Evolutionary conservation across 208 protist species (phyloP).

Genomic region (Trypanosoma lewisi): DNA sequence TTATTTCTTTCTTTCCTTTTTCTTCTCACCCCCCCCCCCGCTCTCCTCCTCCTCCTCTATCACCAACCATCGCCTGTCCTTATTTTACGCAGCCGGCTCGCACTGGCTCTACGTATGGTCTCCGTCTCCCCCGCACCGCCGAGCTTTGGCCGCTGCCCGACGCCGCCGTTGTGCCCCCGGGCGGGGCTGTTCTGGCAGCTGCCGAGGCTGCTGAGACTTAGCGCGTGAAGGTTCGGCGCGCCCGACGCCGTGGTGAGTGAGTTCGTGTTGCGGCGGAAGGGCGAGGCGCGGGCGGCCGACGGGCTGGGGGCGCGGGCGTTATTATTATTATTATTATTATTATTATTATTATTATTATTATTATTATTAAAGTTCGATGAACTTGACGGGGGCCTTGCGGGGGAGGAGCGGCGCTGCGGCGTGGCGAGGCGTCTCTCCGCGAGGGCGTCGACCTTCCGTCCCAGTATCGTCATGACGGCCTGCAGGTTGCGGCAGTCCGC

Average conservation of each 20-base stretch:
- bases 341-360: no score
- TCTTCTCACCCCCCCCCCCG: no score
- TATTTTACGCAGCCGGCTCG: conserved; percentile 32
- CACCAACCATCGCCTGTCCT: conserved; percentile 10
- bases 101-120: conserved; percentile 16
- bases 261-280: conserved; percentile 17
- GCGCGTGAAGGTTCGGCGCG: conserved; percentile 2
- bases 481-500: conserved; percentile 89
- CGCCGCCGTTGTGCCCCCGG: background rate
- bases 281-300: conserved; percentile 8
- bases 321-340: no score
- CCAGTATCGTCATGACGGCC: conserved; percentile 84
- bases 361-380: no score
- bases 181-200: conserved; percentile 26
- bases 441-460: conserved; percentile 77
- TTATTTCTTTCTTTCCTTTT: no score
- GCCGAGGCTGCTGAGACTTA: conserved; percentile 23
- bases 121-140: conserved; percentile 12
- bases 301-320: conserved; percentile 14
- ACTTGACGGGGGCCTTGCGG: conserved; percentile 28
- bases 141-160: conserved; percentile 17
- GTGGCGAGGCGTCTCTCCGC: conserved; percentile 29
- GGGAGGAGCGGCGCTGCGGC: conserved; percentile 44
- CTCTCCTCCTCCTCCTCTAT: no score
- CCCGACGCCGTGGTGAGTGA: background rate